These are phyloP conservation scores for Amphichorda felina DNA, from an alignment of 2,329 filamentous ascomycete species.

Conservation along the genomic window DNA sequence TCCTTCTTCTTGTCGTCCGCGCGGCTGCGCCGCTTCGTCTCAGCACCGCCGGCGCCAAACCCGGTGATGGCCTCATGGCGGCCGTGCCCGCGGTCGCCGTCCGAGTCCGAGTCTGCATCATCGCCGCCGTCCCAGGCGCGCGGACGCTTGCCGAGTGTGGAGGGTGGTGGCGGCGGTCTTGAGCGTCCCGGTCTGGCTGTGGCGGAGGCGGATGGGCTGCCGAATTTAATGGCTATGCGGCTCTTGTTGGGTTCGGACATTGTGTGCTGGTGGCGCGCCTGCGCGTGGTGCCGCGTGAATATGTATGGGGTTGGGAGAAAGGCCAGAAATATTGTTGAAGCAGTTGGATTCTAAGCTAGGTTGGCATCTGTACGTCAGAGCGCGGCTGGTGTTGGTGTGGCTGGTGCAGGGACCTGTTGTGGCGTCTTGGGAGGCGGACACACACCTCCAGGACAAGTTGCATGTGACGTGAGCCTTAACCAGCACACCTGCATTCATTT, in stretches of 20 bases:
- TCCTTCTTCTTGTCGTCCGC: constrained; percentile 19
- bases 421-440: no score
- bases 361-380: no score
- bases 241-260: constrained; percentile 23
- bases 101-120: constrained; percentile 30
- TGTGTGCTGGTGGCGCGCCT: background rate
- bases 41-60: constrained; percentile 31
- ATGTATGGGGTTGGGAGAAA: no score
- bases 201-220: constrained; percentile 16
- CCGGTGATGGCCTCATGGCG: constrained; percentile 35
- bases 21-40: constrained; percentile 22
- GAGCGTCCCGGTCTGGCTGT: constrained; percentile 17
- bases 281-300: no score
- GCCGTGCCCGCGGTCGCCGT: constrained; percentile 15
- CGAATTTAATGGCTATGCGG: constrained; percentile 38
- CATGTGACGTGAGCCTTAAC: no score
- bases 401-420: no score
- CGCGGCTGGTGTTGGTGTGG: no score
- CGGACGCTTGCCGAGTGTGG: constrained; percentile 35
- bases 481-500: no score
- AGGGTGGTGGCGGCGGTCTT: constrained; percentile 21
- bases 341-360: no score
- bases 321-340: no score
- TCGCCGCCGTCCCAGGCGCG: constrained; percentile 26
- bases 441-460: no score